Conservation (phyloP, 495 filamentous ascomycete species). For the Penicillium simplicissimum region DNA sequence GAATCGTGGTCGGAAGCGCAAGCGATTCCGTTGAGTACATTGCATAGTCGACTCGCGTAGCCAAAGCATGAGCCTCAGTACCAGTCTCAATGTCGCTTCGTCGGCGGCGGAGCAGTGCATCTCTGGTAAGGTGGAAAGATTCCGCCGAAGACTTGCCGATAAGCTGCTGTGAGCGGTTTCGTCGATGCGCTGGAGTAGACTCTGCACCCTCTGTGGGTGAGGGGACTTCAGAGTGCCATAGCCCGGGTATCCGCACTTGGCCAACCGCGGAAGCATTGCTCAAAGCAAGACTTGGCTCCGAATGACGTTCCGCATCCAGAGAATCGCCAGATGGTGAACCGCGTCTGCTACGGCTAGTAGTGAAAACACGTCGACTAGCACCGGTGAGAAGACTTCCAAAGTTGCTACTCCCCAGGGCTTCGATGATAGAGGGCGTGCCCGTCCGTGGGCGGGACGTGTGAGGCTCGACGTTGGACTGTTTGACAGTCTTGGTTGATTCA, state of each 20-base stretch:
- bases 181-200: slow-evolving; percentile 24
- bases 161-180: slow-evolving; percentile 5
- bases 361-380: slow-evolving; percentile 49
- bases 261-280: slow-evolving; percentile 65
- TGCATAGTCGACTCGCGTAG: slow-evolving; percentile 28
- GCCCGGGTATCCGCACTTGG: slow-evolving; percentile 53
- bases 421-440: slow-evolving; percentile 47
- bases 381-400: slow-evolving; percentile 60
- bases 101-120: slow-evolving; percentile 41
- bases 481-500: slow-evolving; percentile 62
- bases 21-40: slow-evolving; percentile 30
- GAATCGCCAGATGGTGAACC: slow-evolving; percentile 59
- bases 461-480: slow-evolving; percentile 37
- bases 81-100: slow-evolving; percentile 35
- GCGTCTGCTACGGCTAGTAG: slow-evolving; percentile 50
- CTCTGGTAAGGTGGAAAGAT: slow-evolving; percentile 46
- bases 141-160: slow-evolving; percentile 42
- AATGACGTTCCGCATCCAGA: slow-evolving; percentile 60
- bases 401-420: slow-evolving; percentile 48
- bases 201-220: slow-evolving; percentile 18
- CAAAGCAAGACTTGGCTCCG: slow-evolving; percentile 62
- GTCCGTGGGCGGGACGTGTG: slow-evolving; percentile 40
- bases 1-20: slow-evolving; percentile 24
- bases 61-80: slow-evolving; percentile 13
- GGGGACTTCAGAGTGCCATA: slow-evolving; percentile 38